Percentiles rank a stretch among this genome's conserved stretches.
These are phyloP conservation scores for Cystobasidium tubakii DNA, from an alignment of 768 basidiomycete genomes.

Conservation along the genomic window DNA sequence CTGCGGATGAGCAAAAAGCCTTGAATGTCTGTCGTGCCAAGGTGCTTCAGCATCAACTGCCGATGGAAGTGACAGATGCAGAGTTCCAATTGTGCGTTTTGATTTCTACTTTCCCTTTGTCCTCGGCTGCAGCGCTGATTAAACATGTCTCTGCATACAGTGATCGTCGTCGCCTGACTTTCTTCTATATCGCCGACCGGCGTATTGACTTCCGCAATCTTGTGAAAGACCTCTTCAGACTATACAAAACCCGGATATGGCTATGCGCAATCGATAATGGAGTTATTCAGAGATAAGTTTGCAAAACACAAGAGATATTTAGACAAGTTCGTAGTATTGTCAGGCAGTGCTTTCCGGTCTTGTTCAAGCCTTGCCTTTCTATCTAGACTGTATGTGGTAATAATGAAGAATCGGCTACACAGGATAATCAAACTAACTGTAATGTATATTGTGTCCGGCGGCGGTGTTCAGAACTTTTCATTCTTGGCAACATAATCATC, in stretches of 20 bases:
- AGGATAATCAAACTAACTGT: background rate
- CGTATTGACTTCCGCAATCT: conserved; percentile 56
- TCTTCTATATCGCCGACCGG: conserved; percentile 95
- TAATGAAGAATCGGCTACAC: background rate
- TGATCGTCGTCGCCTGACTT: conserved; percentile 96
- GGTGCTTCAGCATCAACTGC: conserved; percentile 84
- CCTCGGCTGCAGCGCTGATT: no score
- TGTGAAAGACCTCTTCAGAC: conserved; percentile 37
- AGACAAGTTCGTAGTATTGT: background rate
- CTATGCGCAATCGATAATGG: conserved; percentile 33
- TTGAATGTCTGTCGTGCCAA: conserved; percentile 84
- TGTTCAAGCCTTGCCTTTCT: background rate
- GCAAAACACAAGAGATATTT: background rate
- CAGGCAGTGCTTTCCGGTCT: no score
- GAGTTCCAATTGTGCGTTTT: conserved; percentile 96
- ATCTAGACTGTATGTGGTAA: background rate
- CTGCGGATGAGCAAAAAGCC: conserved; percentile 85
- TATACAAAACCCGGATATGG: conserved; percentile 90
- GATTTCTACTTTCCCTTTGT: no score
- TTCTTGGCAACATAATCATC: no score
- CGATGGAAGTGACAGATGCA: conserved; percentile 97
- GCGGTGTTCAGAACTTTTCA: no score
- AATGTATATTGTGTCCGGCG: no score
- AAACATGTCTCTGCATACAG: no score
- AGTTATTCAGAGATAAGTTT: background rate